phyloP scores from a whole-genome alignment of 495 filamentous ascomycete species.

The Penicillium taxi region DNA sequence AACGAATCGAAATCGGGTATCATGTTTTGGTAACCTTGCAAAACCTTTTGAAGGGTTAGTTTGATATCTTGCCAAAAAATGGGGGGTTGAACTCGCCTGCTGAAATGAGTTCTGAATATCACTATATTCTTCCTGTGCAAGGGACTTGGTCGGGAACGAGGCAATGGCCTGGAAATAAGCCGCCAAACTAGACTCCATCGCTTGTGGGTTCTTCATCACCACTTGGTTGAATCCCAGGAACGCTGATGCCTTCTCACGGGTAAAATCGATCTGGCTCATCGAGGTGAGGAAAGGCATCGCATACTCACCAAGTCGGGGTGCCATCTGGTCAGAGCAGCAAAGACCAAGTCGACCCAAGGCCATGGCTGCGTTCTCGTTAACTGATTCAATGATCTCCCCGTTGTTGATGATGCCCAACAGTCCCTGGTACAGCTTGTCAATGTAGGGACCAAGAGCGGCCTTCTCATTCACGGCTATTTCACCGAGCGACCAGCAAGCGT shows the following conservation, averaged over 20 bases:
- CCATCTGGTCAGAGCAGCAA: slow-evolving; percentile 66
- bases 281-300: slow-evolving; percentile 73
- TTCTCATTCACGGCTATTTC: slow-evolving; percentile 88
- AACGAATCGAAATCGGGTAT: slow-evolving; percentile 82
- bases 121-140: slow-evolving; percentile 44
- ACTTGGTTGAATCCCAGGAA: slow-evolving; percentile 82
- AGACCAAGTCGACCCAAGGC: slow-evolving; percentile 85
- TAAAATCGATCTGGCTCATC: slow-evolving; percentile 76
- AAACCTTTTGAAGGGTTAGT: slow-evolving; percentile 45
- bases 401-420: slow-evolving; percentile 72
- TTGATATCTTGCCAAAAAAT: background rate
- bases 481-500: slow-evolving; percentile 94
- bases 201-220: slow-evolving; percentile 78
- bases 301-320: slow-evolving; percentile 72
- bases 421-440: slow-evolving; percentile 65
- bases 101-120: slow-evolving; percentile 46
- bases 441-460: slow-evolving; percentile 72
- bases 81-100: slow-evolving; percentile 30
- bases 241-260: slow-evolving; percentile 90
- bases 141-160: slow-evolving; percentile 54
- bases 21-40: slow-evolving; percentile 74
- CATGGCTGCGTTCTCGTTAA: slow-evolving; percentile 92
- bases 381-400: slow-evolving; percentile 76
- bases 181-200: slow-evolving; percentile 77
- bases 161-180: slow-evolving; percentile 84